Conservation (phyloP, 371 early-diverging fungal genomes). For the Mortierella sp. region DNA sequence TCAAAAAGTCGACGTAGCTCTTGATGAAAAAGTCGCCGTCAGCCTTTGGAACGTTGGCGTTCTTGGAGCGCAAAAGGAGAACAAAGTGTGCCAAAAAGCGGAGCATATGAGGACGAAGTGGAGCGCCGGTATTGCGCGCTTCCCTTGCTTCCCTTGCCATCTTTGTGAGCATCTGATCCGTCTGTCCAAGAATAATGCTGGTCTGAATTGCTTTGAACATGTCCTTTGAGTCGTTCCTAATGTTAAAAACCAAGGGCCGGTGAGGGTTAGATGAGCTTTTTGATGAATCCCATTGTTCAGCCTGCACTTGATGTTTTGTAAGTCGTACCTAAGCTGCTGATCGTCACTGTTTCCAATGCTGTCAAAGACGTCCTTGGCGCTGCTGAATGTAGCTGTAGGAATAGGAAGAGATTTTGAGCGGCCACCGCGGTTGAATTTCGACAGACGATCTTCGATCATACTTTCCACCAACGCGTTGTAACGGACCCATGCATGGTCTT, state of each 20-base stretch:
- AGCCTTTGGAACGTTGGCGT: constrained; percentile 28
- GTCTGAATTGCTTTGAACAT: constrained; percentile 43
- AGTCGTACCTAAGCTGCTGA: constrained; percentile 26
- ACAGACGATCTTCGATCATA: constrained; percentile 38
- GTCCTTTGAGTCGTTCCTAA: constrained; percentile 38
- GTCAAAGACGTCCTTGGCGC: constrained; percentile 39
- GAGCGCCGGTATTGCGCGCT: constrained; percentile 11
- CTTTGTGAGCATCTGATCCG: constrained; percentile 34
- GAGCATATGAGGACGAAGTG: constrained; percentile 42
- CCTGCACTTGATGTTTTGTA: neutral
- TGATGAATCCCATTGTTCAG: neutral
- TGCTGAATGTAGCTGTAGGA: constrained; percentile 23
- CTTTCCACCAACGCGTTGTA: constrained; percentile 52
- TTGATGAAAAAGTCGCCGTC: constrained; percentile 54
- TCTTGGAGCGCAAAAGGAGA: constrained; percentile 43
- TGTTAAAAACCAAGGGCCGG: neutral
- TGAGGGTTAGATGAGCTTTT: neutral
- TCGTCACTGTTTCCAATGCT: constrained; percentile 31
- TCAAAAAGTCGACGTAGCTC: constrained; percentile 59
- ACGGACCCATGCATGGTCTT: constrained; percentile 55
- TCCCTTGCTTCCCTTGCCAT: constrained; percentile 36
- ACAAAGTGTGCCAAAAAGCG: constrained; percentile 56
- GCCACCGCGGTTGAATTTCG: constrained; percentile 45
- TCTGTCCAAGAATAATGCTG: constrained; percentile 49
- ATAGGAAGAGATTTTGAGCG: constrained; percentile 31